These are phyloP conservation scores for Tricholomella constricta DNA, from an alignment of 768 basidiomycete genomes.

Conservation along the genomic window DNA sequence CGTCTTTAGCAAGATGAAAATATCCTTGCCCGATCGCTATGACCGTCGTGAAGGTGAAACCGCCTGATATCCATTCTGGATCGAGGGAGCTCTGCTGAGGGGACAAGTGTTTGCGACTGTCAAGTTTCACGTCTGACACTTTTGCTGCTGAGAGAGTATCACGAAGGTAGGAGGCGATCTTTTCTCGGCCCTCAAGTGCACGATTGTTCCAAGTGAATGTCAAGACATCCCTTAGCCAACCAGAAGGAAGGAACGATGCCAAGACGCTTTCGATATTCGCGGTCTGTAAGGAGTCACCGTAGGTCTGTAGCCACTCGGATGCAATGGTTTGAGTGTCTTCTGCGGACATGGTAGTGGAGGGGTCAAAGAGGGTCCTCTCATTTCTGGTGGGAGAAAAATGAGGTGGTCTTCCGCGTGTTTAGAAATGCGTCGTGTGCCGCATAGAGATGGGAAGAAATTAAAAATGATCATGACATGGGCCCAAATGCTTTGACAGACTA, in stretches of 20 bases:
- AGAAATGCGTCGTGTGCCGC: no score
- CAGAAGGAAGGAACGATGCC: slow-evolving; percentile 32
- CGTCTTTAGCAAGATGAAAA: slow-evolving; percentile 30
- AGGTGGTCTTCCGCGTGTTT: no score
- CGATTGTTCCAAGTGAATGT: slow-evolving; percentile 46
- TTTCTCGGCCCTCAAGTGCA: slow-evolving; percentile 33
- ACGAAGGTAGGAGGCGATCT: slow-evolving; percentile 34
- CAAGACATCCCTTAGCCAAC: slow-evolving; percentile 45
- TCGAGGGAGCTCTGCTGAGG: slow-evolving; percentile 19
- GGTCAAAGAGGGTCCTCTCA: background rate
- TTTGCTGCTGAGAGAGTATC: slow-evolving; percentile 20
- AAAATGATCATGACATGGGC: no score
- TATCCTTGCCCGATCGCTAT: slow-evolving; percentile 35
- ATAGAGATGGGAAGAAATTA: no score
- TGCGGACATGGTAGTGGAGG: background rate
- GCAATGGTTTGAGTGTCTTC: background rate
- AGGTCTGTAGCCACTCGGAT: slow-evolving; percentile 29
- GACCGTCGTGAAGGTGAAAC: slow-evolving; percentile 38
- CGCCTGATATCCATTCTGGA: slow-evolving; percentile 32
- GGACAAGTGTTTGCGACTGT: slow-evolving; percentile 19
- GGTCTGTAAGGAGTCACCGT: slow-evolving; percentile 19
- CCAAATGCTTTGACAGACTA: no score
- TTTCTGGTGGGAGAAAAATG: no score
- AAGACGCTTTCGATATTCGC: slow-evolving; percentile 23
- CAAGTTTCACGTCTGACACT: slow-evolving; percentile 30